Evolutionary conservation across 257 asterid genomes (phyloP).

Genomic region (Solanum clarkiae): DNA sequence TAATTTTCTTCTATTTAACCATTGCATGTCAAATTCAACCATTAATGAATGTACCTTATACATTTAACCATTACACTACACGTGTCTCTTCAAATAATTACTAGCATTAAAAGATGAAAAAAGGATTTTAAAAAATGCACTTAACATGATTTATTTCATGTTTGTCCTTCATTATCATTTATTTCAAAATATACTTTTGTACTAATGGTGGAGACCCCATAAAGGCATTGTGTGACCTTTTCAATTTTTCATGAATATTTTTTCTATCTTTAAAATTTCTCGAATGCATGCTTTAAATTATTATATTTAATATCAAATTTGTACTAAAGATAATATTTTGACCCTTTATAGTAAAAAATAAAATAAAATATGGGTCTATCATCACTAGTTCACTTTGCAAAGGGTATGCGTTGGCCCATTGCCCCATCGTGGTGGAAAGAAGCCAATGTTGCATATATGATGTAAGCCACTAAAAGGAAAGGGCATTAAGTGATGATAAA

Average conservation of each 20-base stretch:
- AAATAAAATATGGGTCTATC: neutral
- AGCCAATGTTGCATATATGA: slow-evolving; percentile 27
- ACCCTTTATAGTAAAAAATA: neutral
- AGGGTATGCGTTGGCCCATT: neutral
- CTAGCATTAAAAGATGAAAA: neutral
- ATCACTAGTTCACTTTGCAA: neutral
- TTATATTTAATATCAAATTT: neutral
- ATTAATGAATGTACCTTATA: neutral
- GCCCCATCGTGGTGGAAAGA: neutral
- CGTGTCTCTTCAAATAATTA: neutral
- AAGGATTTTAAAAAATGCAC: neutral
- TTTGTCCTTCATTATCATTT: neutral
- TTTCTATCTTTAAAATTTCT: neutral
- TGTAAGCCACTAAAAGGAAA: slow-evolving; percentile 30
- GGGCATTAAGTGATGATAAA: neutral
- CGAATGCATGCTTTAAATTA: neutral
- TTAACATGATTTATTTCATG: neutral
- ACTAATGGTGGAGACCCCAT: neutral
- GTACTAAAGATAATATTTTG: neutral
- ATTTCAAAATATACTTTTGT: neutral
- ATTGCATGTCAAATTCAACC: neutral
- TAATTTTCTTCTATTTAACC: neutral
- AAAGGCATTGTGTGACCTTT: neutral
- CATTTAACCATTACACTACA: neutral
- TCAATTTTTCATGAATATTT: neutral